Evolutionary conservation across 306 rosid genomes (phyloP), one percentile per base, ranked within the genome.

Genomic region (Vigna radiata): DNA sequence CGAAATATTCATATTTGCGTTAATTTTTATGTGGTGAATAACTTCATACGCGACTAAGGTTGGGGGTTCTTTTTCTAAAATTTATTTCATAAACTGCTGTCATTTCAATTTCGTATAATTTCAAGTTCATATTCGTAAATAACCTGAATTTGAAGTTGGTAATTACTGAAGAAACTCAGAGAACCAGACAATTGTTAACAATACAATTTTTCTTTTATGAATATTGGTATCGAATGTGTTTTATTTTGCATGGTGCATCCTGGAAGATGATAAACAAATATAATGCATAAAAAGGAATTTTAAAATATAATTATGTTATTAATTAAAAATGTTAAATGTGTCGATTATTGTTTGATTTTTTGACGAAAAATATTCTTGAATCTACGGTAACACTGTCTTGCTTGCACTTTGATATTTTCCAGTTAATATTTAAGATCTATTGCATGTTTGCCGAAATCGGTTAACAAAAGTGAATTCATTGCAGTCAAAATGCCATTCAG

Each of bases 401-500:
- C 75, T 73, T 62, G 72, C 58, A 68, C 50, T 70, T 4, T 75
- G 44, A 36, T 65, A 18, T 72, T 71, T 25, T 70, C 17, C 59
- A 37, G 13, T 44, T 58, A 59, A 17, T 36, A 46, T 60, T 78
- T 41, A 58, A 73, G 56, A 27, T 70, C 29, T 21, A 44, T 58
- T 50, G 25, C 33, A 44, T 66, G 58, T 72, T 50, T 79, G 17
- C 69, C 68, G 50, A 39, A 41, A 49, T 76, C 16, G 17, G 44
- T 85, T 77, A 18, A 70, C 46, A 29, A 74, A 50, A 68, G 49
- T 72, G 61, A 83, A 77, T 83, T 49, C 62, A 9, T 76, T 75
- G 85, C 86, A 96, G 99, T 75, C 90, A 89, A 84, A 96, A 96
- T 85, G 94, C 98, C 48, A 80, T 91, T 78, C 75, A 31, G 68